Base-by-base conservation (phyloP, 2,329 filamentous ascomycete species). In the Ramichloridium luteum region DNA sequence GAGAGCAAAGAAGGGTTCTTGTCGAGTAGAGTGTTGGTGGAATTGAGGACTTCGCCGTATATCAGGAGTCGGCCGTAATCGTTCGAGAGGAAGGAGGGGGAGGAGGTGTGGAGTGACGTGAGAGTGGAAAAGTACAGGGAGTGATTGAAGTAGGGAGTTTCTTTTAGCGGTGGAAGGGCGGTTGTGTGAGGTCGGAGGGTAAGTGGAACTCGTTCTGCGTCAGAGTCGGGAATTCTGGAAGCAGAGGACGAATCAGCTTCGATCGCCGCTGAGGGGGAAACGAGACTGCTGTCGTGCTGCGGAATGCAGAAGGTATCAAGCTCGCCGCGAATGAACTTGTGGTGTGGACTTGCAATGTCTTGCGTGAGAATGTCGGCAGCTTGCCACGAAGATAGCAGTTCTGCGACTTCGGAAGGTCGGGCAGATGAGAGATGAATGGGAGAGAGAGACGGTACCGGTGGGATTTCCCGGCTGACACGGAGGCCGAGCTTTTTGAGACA, bases 41-140 rank as follows among this genome's bases (percentile, higher is more conserved):
- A 93, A 3, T 88, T 94, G 11, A 94, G 68, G 5, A 93, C 84
- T 54, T 94, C 84, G 32, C 80, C 86, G 50, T 96, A 96, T 41
- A 96, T 64, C 3, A 98, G 57, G 30, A 71, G 62, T 30, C 76
- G 71, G 4, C 90, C 90, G 65, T 92, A 96, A 14, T 71, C 60
- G 20, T 12, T 2, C 69, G 65, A 28, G 70, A 67, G 8, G 30
- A 14, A 14, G 37, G 20, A 15, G 25, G 22, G 20, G 9, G 57
- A 54, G 31, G 80, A 74, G 50, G 85, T 92, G 15, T 72, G 61
- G 20, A 23, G n/a, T 23, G 8, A n/a, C 14, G 63, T 59, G 6
- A 96, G 64, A 37, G 79, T 78, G 4, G 72, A 64, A 54, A 78
- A 96, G 56, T 77, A 96, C 2, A 76, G 65, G 35, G 77, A 62